phyloP scores from a whole-genome alignment of 2,329 filamentous ascomycete species.

The Calonectria honghensis region DNA sequence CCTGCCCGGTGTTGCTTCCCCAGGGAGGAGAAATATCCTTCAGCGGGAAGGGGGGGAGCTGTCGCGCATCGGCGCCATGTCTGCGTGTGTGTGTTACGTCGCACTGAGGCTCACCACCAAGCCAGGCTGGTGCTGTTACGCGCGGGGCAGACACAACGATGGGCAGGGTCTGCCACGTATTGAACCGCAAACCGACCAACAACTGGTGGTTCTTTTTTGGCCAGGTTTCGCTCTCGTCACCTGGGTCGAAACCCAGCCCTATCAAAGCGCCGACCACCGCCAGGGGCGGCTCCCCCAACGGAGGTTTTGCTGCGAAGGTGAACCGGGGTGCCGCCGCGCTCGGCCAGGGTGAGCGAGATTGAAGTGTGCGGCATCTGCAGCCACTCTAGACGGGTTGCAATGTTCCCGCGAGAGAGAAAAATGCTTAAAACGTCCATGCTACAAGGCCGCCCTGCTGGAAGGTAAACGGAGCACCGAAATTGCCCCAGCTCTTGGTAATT shows the following conservation, averaged over 20 bases:
- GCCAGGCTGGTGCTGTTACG: neutral
- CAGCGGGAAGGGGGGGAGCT: slow-evolving; percentile 12
- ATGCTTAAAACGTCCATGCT: slow-evolving; percentile 17
- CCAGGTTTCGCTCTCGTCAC: slow-evolving; percentile 3
- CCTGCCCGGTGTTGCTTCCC: slow-evolving; percentile 38
- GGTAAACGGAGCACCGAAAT: slow-evolving; percentile 41
- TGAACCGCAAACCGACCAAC: slow-evolving; percentile 16
- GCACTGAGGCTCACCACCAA: slow-evolving; percentile 46
- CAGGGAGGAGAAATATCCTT: slow-evolving; percentile 33
- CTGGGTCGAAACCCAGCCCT: slow-evolving; percentile 46
- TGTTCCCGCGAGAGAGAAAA: neutral
- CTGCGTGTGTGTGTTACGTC: slow-evolving; percentile 46
- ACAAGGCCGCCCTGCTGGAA: slow-evolving; percentile 17
- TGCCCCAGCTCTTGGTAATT: slow-evolving; percentile 29
- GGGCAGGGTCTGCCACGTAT: slow-evolving; percentile 3
- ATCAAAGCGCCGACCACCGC: slow-evolving; percentile 41
- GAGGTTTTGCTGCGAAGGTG: slow-evolving; percentile 11
- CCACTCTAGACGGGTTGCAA: slow-evolving; percentile 37
- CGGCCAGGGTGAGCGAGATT: slow-evolving; percentile 52
- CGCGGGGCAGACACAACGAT: slow-evolving; percentile 3
- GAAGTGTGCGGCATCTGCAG: slow-evolving; percentile 43
- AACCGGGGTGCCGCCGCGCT: slow-evolving; percentile 6
- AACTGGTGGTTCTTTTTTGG: neutral
- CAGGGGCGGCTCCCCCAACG: slow-evolving; percentile 39
- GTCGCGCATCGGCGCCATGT: slow-evolving; percentile 35